Conservation (phyloP, 208 protist species). For the Lotmaria passim region DNA sequence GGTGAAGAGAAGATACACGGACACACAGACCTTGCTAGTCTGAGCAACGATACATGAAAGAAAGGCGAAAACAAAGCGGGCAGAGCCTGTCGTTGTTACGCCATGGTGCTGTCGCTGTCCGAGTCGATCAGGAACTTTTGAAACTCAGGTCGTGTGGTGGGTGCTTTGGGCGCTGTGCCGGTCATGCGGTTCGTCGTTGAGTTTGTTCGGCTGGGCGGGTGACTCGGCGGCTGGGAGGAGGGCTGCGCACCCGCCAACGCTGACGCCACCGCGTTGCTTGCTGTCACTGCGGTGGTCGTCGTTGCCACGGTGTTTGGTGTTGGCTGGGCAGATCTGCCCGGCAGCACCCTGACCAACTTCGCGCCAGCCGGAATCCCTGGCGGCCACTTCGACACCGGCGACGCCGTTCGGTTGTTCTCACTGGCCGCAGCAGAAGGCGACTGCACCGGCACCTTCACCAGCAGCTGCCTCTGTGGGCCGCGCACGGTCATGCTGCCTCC, state of each 20-base stretch:
- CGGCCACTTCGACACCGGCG: slow-evolving; percentile 8
- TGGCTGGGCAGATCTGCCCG: background rate
- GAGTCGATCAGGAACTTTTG: slow-evolving; percentile 69
- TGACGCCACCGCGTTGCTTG: background rate
- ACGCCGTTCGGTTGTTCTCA: background rate
- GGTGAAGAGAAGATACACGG: no score
- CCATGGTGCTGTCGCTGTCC: slow-evolving; percentile 52
- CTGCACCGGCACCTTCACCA: slow-evolving; percentile 13
- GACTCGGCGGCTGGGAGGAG: slow-evolving; percentile 19
- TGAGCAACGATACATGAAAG: no score
- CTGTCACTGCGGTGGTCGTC: background rate
- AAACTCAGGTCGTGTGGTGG: slow-evolving; percentile 30
- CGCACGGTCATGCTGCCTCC: background rate
- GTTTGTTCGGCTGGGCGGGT: slow-evolving; percentile 17
- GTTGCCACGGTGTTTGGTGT: no score
- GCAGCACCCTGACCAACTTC: slow-evolving; percentile 23
- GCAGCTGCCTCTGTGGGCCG: background rate
- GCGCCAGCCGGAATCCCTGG: slow-evolving; percentile 4
- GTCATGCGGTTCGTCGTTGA: slow-evolving; percentile 8
- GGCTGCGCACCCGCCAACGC: background rate
- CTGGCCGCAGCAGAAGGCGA: background rate
- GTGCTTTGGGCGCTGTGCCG: background rate
- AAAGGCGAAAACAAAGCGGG: no score
- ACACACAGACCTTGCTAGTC: no score
- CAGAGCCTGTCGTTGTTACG: no score